Evolutionary conservation across 495 filamentous ascomycete species (phyloP).

Genomic region (Penicillium waksmanii): DNA sequence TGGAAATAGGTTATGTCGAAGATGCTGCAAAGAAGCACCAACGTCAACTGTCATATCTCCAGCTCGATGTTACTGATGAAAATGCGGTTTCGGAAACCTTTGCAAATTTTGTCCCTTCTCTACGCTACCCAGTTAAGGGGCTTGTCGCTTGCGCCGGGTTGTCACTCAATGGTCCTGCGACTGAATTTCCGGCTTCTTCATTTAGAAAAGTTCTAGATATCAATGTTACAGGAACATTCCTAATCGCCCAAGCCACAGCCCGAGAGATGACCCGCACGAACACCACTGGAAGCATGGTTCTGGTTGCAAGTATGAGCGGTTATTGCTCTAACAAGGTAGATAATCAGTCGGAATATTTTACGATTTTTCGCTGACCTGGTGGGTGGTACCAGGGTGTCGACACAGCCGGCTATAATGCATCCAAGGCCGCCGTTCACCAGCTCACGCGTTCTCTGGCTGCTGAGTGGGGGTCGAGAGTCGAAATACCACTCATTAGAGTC

Average conservation of each 20-base stretch:
- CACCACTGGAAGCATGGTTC: constrained; percentile 58
- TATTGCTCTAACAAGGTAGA: constrained; percentile 66
- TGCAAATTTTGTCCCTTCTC: constrained; percentile 48
- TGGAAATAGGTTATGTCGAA: constrained; percentile 48
- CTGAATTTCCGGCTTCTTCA: constrained; percentile 62
- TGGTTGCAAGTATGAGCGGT: constrained; percentile 77
- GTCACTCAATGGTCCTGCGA: constrained; percentile 57
- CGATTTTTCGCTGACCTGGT: neutral
- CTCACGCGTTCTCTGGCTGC: constrained; percentile 62
- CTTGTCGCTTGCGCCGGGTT: constrained; percentile 81
- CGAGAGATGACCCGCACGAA: constrained; percentile 58
- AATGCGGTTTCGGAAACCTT: constrained; percentile 56
- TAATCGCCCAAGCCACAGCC: constrained; percentile 67
- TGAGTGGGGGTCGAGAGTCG: constrained; percentile 54
- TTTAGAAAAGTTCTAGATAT: constrained; percentile 62
- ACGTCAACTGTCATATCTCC: constrained; percentile 51
- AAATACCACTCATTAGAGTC: constrained; percentile 28
- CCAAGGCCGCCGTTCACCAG: constrained; percentile 65
- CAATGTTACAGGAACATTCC: constrained; percentile 69
- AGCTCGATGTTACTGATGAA: constrained; percentile 59
- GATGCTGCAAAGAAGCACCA: constrained; percentile 26
- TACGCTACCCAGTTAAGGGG: constrained; percentile 65
- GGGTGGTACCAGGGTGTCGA: constrained; percentile 39
- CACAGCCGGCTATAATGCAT: constrained; percentile 63
- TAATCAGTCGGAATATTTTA: neutral